Base-by-base conservation (phyloP, 169 alveolate species). In the Miamiensis avidus region DNA sequence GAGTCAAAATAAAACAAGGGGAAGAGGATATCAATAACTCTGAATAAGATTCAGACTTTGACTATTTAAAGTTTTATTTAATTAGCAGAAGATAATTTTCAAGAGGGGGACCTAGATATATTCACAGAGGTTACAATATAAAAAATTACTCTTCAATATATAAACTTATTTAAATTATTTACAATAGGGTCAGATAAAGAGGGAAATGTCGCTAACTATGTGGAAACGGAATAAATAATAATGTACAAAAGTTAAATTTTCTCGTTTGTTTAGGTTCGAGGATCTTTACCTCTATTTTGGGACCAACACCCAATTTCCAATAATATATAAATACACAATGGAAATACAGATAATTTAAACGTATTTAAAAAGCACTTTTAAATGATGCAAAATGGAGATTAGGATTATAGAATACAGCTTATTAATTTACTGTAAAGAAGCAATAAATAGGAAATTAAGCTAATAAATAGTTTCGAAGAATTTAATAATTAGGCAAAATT, bases 251-350 rank as follows among this genome's bases (percentile, higher is more conserved):
- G 29, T 25, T 79, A 64, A 15, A 65, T 69, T 33, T 79, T 34
- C 25, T 79, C 84, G 15, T 79, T 79, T 65, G 32, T 79, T 29
- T 65, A 79, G 29, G 34, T 79, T 1, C 27, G 84, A 29, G 84
- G 84, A 28, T 79, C 84, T 33, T 29, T 79, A 64, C 84, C 84
- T 25, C 64, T 79, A n/a, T 30, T 64, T 1, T 79, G 84, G 84
- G 64, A 73, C 0, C 31, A 79, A 79, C 15, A 33, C 30, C 49
- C 84, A 49, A 33, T 27, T 49, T 79, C 72, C 11, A 79, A 64
- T 79, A 49, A 29, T 11, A 64, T 64, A 49, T n/a, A 29, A 33
- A 79, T 79, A 30, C 64, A 79, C 20, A 29, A 75, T 25, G 31
- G 31, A 64, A 30, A 29, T 0, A 75, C 33, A 33, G 27, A 79